Evolutionary conservation across 2,329 filamentous ascomycete species (phyloP), one percentile per base, ranked within the genome.

Genomic region (Diaporthe sp.): DNA sequence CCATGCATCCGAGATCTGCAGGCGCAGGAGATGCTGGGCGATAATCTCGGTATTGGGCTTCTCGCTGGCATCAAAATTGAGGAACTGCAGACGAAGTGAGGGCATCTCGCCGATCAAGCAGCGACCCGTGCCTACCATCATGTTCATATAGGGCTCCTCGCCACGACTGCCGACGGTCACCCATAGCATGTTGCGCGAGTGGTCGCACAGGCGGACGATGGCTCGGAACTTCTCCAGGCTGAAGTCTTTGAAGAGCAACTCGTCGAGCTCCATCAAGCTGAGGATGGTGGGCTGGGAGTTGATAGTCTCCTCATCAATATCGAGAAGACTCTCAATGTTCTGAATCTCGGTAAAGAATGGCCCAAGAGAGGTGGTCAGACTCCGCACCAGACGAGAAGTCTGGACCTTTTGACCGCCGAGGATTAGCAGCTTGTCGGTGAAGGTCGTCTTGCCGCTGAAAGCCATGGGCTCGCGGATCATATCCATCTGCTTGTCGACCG

Each of bases 201-300:
- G 25, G 9, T 73, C 66, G 17, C 74, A 76, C 4, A 78, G 10
- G 8, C 47, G n/a, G 47, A 80, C 75, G n/a, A 80, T 73, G 13
- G 65, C 75, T 6, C 75, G 32, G 35, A 79, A 75, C 37, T 74
- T 76, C 44, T 59, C 59, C 2, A 55, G 39, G 12, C 73, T 80
- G 32, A 80, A 50, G 32, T 73, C 58, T 70, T 79, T 61, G 70
- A 82, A 79, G 17, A 79, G 44, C 25, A 78, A 77, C 32, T 73
- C 63, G 69, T 81, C 81, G 12, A 81, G 76, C 10, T 81, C 80
- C 7, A 74, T 42, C n/a, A 81, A 61, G 50, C 72, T 76, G 53
- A 80, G 32, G 4, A 81, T 68, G 42, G 75, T 68, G 42, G 73
- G 59, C 35, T 59, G 39, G 17, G 75, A 25, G 13, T 61, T 51